phyloP scores from a whole-genome alignment of 2,329 filamentous ascomycete genomes.

The Pseudogymnoascus sp. region DNA sequence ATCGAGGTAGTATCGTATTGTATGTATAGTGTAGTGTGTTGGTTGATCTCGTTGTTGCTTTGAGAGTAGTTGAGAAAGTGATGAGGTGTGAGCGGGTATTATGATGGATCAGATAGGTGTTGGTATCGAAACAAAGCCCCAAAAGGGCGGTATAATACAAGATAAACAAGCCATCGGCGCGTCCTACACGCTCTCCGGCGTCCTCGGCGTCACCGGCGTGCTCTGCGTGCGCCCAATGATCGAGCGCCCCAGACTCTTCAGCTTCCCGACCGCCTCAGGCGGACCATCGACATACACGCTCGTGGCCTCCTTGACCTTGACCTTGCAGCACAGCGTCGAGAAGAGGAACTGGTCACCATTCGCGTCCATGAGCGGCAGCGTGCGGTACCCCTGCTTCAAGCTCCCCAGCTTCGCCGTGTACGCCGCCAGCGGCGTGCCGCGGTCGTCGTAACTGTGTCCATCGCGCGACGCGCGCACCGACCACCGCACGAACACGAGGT shows the following conservation, averaged over 20 bases:
- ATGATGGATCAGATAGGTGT: background rate
- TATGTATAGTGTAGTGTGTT: background rate
- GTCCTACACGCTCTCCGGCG: background rate
- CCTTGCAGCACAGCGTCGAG: constrained; percentile 86
- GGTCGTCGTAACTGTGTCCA: constrained; percentile 60
- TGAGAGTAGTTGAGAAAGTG: background rate
- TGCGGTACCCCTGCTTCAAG: constrained; percentile 86
- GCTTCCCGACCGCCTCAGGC: constrained; percentile 43
- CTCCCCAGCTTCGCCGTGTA: constrained; percentile 90
- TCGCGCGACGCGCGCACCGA: constrained; percentile 82
- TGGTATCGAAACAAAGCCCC: background rate
- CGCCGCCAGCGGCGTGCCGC: constrained; percentile 59
- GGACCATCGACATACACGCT: constrained; percentile 49
- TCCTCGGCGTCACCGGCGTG: background rate
- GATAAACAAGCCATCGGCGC: background rate
- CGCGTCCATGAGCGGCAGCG: constrained; percentile 78
- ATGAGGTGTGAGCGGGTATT: background rate
- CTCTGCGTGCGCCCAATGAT: constrained; percentile 44
- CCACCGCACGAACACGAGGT: constrained; percentile 88
- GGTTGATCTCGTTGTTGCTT: background rate
- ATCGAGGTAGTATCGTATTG: background rate
- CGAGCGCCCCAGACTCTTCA: constrained; percentile 49
- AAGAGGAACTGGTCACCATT: constrained; percentile 91
- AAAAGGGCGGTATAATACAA: background rate
- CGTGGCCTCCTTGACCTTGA: constrained; percentile 57